Evolutionary conservation across 192 early-diverging fungal species (phyloP), one percentile per base, ranked within the genome.

Genomic region (Neocallimastix lanati): DNA sequence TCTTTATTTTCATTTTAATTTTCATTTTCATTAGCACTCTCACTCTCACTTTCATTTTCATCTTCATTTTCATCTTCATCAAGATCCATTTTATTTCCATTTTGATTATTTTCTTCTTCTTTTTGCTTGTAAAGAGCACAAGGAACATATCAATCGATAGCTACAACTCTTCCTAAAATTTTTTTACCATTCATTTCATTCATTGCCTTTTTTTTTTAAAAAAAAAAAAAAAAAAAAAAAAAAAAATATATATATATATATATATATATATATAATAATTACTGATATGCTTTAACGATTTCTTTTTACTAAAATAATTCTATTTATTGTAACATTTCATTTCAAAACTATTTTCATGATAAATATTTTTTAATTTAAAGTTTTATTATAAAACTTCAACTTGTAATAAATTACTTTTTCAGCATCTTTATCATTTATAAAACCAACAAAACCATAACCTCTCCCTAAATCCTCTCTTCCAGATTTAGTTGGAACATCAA

Each of bases 391-490:
- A n/a, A n/a, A n/a, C n/a, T n/a, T n/a, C n/a, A n/a, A n/a, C n/a
- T n/a, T n/a, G n/a, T n/a, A n/a, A n/a, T n/a, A 29, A 28, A 35
- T 78, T 27, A 80, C 82, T 3, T 87, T 86, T 80, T 90, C 87
- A 0, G 93, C 93, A 33, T 94, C 92, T 29, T 86, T 86, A 30
- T 88, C 80, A n/a, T 86, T 90, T 79, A 86, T 88, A 84, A 93
- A 93, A 81, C 96, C 93, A 36, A 98, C 90, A 85, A 97, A 97
- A 21, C 90, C 96, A 89, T 97, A 96, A 6, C 96, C 96, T 35
- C 88, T 85, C n/a, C 93, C 82, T 30, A 92, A 94, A 29, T 94
- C 93, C 35, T 91, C 90, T 5, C 50, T 67, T 7, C 85, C 88
- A 30, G 83, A 90, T 79, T 92, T 94, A 81, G 88, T 88, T 4